Evolutionary conservation across 495 filamentous ascomycete species (phyloP), one percentile per base, ranked within the genome.

Genomic region (Penicillium cataractarum): DNA sequence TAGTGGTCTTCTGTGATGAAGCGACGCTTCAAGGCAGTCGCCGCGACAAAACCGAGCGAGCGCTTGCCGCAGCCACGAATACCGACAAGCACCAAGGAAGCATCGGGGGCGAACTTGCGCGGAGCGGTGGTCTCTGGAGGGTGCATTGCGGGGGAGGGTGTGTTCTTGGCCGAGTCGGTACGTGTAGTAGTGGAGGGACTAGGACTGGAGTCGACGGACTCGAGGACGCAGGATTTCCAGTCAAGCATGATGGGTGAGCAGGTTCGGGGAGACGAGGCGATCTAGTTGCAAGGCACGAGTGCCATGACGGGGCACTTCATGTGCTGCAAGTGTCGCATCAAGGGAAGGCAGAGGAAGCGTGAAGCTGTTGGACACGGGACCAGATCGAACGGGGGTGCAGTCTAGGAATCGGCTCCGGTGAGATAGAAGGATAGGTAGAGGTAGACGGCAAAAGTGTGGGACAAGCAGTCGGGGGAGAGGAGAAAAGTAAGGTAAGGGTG

Each of bases 41-140:
- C 90, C 15, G 89, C 90, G 57, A 95, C 88, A 64, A 95, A 89
- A 9, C 89, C 91, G 10, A 95, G 78, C 0, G 89, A 92, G 26
- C 89, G 85, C 75, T 93, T 93, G 19, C 91, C 91, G 39, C 88
- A 87, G 10, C 91, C 90, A 7, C 89, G 87, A 54, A 90, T 86
- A 35, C 91, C 91, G 33, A 93, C 83, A 7, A 95, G 79, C 5
- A 93, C 87, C 59, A 95, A 84, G 1, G 91, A 92, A 4, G 90
- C 88, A 72, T 89, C 79, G 1, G 82, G 71, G 26, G 83, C 78
- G 63, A 92, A 91, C 2, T 68, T 72, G 24, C 79, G 76, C 49
- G 64, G 65, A n/a, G 85, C 75, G 0, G 81, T 73, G 53, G 82
- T 71, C 59, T 89, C 89, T 6, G 66, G 62, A 19, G 65, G 63